Evolutionary conservation across 2,329 filamentous ascomycete genomes (phyloP).

Genomic region (Plectosphaerella cucumerina): DNA sequence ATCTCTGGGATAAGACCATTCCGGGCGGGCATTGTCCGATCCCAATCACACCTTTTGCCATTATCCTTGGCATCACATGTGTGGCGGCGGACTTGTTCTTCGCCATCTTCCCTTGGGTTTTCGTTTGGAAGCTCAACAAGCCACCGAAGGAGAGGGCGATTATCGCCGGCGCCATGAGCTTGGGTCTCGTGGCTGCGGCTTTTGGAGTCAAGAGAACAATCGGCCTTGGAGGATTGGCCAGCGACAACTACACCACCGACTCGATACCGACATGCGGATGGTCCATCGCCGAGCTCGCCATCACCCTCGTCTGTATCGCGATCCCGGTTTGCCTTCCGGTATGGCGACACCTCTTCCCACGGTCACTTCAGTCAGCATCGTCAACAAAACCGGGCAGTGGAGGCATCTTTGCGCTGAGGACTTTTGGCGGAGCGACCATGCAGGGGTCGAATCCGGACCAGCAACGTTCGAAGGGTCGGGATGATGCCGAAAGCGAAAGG

Average conservation of each 20-base stretch:
- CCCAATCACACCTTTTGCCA: background rate
- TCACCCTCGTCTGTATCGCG: conserved; percentile 29
- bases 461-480: too few species aligned
- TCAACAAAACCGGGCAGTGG: too few species aligned
- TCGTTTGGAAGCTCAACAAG: conserved; percentile 39
- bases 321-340: conserved; percentile 32
- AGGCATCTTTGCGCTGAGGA: too few species aligned
- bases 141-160: conserved; percentile 35
- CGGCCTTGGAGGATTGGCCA: too few species aligned
- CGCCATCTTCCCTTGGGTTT: conserved; percentile 35
- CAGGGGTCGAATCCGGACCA: too few species aligned
- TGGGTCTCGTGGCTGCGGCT: conserved; percentile 27
- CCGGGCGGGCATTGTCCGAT: background rate
- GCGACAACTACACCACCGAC: too few species aligned
- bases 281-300: background rate
- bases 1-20: background rate
- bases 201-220: too few species aligned
- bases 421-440: too few species aligned
- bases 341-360: conserved; percentile 16
- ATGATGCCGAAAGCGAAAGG: too few species aligned
- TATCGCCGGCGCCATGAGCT: conserved; percentile 33
- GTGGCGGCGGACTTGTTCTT: conserved; percentile 29
- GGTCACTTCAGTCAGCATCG: too few species aligned
- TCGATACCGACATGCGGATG: background rate
- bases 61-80: conserved; percentile 6